A percentile compares a stretch with the other conserved stretches of the same genome.
Conservation (phyloP, 495 filamentous ascomycete genomes). For the Penicillium waksmanii region DNA sequence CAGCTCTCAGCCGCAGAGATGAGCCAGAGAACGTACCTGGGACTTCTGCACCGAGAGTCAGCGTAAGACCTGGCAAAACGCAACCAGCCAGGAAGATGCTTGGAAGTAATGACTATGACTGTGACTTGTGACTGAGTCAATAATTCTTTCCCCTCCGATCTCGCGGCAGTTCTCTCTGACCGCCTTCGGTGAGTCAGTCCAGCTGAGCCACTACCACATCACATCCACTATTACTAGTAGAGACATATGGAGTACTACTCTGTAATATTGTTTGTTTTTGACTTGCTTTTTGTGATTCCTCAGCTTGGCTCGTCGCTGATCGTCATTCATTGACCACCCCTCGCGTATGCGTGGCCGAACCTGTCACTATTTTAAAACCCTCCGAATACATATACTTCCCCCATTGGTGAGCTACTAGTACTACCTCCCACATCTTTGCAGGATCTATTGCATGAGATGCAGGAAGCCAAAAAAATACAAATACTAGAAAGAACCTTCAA, state of each 20-base stretch:
- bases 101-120: constrained; percentile 8
- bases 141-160: constrained; percentile 40
- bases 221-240: constrained; percentile 3
- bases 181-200: constrained; percentile 27
- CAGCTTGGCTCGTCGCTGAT: neutral
- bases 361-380: neutral
- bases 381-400: neutral
- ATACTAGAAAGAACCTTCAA: no score
- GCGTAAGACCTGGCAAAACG: constrained; percentile 18
- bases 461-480: no score
- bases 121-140: constrained; percentile 17
- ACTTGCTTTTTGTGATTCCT: neutral
- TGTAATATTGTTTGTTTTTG: neutral
- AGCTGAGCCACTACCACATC: constrained; percentile 2
- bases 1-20: neutral
- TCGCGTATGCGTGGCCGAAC: neutral
- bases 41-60: constrained; percentile 19
- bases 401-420: no score
- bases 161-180: constrained; percentile 36
- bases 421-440: no score
- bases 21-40: constrained; percentile 19
- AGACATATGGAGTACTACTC: no score
- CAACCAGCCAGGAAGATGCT: constrained; percentile 20
- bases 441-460: no score
- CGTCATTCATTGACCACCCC: neutral